Evolutionary conservation across 2,329 filamentous ascomycete genomes (phyloP), one percentile per base, ranked within the genome.

Genomic region (Didymella pomorum): DNA sequence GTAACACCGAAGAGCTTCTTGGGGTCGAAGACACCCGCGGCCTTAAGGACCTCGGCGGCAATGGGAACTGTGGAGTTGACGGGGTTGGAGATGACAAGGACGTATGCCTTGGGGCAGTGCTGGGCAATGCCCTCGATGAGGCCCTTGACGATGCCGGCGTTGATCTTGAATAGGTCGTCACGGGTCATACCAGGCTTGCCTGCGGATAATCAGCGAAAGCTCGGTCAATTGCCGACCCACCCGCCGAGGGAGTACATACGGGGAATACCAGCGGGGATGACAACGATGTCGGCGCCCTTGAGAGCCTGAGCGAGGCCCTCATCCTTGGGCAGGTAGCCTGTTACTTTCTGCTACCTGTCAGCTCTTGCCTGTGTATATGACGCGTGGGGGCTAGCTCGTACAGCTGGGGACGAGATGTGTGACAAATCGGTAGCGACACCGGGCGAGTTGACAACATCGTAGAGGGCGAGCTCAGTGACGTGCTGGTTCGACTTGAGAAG

Each of bases 91-190:
- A 99, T 99, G 83, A 99, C 89, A 67, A 98, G 88, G 78, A 97
- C 88, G 82, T 89, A 97, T 55, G 95, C 95, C 79, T 97, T 96
- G 77, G 95, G 95, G 78, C 89, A 89, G 75, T 90, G 87, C 78
- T 97, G 89, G 71, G 94, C 93, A 72, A 92, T 87, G 52, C 91
- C 89, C 84, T 96, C 90, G 71, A 96, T 89, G 69, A 99, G 86
- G 71, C 92, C 93, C 82, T 95, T 92, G 76, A 99, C 95, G 76
- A 99, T 99, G 73, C 93, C 92, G 61, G 95, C 95, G 80, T 99
- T 99, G 86, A 97, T 97, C 84, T 97, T 97, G 90, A 99, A 99
- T 60, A 99, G 91, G 78, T 98, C 95, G 75, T 99, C 95, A 83
- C 95, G 93, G 80, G 91, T 97, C 95, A 99, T 99, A 75, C 95